phyloP scores from a whole-genome alignment of 2,329 filamentous ascomycete species.

The Metarhizium sp. region DNA sequence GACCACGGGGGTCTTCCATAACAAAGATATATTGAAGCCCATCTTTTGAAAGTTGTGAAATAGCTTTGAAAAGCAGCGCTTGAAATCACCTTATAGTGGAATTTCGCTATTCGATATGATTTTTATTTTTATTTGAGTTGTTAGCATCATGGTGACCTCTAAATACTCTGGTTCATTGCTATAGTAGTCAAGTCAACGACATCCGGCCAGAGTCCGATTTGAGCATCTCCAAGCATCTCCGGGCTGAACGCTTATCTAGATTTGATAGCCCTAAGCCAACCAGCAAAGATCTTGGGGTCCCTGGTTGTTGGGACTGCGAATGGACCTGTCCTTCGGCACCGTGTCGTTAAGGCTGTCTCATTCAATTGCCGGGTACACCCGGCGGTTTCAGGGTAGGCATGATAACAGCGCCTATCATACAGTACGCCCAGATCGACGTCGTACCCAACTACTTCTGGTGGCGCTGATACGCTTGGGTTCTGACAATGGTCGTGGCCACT shows the following conservation, averaged over 20 bases:
- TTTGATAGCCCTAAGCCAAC: neutral
- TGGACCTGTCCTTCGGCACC: neutral
- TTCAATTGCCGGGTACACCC: no score
- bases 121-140: no score
- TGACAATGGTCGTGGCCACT: neutral
- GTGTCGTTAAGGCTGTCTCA: no score
- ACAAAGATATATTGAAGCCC: no score
- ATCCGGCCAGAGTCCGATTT: neutral
- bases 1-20: no score
- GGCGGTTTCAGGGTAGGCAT: neutral
- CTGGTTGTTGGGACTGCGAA: neutral
- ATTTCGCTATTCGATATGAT: no score
- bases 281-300: neutral
- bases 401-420: neutral
- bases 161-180: neutral
- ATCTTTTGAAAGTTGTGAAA: no score
- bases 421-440: neutral
- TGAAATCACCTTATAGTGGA: no score
- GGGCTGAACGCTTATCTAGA: neutral
- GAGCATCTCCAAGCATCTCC: slow-evolving; percentile 7
- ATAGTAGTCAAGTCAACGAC: neutral
- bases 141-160: neutral
- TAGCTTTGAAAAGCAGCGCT: no score
- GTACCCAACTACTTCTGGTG: neutral
- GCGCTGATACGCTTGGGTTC: neutral